A percentile compares a stretch with the other conserved stretches of the same genome.
Conservation (phyloP, 108 stramenopile genomes). For the Skeletonema potamos region DNA sequence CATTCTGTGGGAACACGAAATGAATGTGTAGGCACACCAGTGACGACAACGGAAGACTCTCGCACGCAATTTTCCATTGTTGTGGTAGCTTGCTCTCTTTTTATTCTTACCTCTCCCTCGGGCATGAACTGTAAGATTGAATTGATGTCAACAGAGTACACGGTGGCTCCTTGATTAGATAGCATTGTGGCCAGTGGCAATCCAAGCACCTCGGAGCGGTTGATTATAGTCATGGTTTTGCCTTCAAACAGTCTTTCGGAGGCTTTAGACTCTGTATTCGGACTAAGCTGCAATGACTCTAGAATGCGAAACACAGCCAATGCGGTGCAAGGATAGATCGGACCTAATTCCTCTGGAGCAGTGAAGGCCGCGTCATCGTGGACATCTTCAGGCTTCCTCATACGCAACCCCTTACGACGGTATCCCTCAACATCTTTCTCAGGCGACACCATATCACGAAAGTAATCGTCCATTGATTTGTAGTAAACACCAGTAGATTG, state of each 20-base stretch:
- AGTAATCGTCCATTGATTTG: constrained; percentile 87
- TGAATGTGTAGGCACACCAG: constrained; percentile 80
- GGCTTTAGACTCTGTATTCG: background rate
- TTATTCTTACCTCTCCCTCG: constrained; percentile 34
- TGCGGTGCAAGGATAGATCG: constrained; percentile 90
- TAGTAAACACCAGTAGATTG: constrained; percentile 68
- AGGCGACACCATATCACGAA: constrained; percentile 78
- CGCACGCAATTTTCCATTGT: constrained; percentile 65
- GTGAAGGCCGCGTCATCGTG: constrained; percentile 1
- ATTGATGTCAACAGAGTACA: constrained; percentile 89
- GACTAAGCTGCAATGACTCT: constrained; percentile 48
- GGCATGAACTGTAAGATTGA: constrained; percentile 73
- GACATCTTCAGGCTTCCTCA: constrained; percentile 15
- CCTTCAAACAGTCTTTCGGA: constrained; percentile 45
- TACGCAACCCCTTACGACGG: constrained; percentile 38
- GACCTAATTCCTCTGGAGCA: constrained; percentile 8
- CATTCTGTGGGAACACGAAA: constrained; percentile 75
- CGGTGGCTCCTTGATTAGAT: constrained; percentile 84
- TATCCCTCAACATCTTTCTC: constrained; percentile 93
- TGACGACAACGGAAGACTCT: constrained; percentile 73
- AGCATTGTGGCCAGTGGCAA: constrained; percentile 92
- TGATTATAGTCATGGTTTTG: constrained; percentile 83
- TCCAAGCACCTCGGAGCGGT: constrained; percentile 94
- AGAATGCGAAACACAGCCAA: constrained; percentile 84
- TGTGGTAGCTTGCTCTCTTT: constrained; percentile 28